Conservation (phyloP, 75 land plant genomes). For the Pinus albicaulis region DNA sequence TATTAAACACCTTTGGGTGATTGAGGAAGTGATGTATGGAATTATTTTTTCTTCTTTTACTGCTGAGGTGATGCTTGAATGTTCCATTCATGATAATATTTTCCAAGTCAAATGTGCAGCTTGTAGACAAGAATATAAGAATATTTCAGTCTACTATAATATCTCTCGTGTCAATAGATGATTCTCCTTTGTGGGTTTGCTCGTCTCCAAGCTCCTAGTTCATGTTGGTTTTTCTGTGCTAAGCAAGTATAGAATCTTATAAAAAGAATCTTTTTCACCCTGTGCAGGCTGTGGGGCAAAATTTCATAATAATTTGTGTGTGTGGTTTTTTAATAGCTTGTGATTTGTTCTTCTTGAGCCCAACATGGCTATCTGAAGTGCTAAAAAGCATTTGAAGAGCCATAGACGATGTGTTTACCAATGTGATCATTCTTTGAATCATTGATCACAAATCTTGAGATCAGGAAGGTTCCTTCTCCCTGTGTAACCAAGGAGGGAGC, state of each 20-base stretch:
- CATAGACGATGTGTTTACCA: neutral
- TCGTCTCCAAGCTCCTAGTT: neutral
- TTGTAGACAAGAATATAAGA: neutral
- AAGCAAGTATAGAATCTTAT: neutral
- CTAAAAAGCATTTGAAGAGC: neutral
- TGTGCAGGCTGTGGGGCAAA: neutral
- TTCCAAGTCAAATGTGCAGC: slow-evolving; percentile 5
- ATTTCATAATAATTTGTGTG: neutral
- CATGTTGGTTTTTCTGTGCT: neutral
- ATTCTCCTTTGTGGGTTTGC: neutral
- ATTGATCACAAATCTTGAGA: neutral
- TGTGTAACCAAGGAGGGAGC: neutral
- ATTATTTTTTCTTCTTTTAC: neutral
- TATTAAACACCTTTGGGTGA: neutral
- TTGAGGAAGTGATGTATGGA: neutral
- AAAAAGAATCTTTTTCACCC: neutral
- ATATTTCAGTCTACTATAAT: neutral
- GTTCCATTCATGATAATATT: neutral
- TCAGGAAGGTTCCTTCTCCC: neutral
- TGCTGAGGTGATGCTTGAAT: neutral
- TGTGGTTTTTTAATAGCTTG: neutral
- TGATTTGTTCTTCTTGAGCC: neutral
- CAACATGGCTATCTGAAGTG: neutral
- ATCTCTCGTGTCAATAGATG: neutral
- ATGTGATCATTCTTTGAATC: too few relatives aligned